Evolutionary conservation across 2,329 filamentous ascomycete species (phyloP).

Genomic region (Epicoccum sorghinum): DNA sequence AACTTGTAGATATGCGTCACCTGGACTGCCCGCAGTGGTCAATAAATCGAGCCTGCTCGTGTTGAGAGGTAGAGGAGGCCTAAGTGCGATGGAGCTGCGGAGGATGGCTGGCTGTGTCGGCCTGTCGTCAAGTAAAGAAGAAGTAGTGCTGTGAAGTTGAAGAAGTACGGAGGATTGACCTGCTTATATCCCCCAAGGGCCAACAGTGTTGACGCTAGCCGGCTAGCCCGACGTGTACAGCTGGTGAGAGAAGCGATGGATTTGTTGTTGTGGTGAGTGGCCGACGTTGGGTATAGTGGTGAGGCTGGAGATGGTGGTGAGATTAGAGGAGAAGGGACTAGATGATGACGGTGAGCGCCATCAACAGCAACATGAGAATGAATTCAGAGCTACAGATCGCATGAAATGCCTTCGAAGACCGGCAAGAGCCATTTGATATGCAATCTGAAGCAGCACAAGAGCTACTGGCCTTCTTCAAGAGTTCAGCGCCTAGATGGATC

Average conservation of each 20-base stretch:
- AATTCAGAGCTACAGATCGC: too few species aligned
- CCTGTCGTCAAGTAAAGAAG: slow-evolving; percentile 3
- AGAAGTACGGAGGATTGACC: slow-evolving; percentile 15
- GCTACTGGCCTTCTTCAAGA: too few species aligned
- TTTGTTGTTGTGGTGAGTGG: neutral
- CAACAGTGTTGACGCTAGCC: slow-evolving; percentile 2
- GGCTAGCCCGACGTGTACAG: neutral
- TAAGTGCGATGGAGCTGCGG: slow-evolving; percentile 1
- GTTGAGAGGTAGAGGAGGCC: neutral
- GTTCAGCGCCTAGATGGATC: too few species aligned
- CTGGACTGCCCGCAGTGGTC: too few species aligned
- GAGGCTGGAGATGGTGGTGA: too few species aligned
- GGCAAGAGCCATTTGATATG: too few species aligned
- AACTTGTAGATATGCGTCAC: neutral
- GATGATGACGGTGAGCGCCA: too few species aligned
- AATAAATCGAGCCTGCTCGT: slow-evolving; percentile 18
- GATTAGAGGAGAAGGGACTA: too few species aligned
- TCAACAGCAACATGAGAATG: too few species aligned
- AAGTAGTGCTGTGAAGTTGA: slow-evolving; percentile 22
- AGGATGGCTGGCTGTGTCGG: neutral
- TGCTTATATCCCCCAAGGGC: slow-evolving; percentile 21
- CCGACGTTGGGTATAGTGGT: too few species aligned
- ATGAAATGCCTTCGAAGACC: too few species aligned
- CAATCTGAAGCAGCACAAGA: too few species aligned
- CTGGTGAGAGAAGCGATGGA: slow-evolving; percentile 15